Conservation (phyloP, 129 eudicot genomes). For the Flaveria bidentis region DNA sequence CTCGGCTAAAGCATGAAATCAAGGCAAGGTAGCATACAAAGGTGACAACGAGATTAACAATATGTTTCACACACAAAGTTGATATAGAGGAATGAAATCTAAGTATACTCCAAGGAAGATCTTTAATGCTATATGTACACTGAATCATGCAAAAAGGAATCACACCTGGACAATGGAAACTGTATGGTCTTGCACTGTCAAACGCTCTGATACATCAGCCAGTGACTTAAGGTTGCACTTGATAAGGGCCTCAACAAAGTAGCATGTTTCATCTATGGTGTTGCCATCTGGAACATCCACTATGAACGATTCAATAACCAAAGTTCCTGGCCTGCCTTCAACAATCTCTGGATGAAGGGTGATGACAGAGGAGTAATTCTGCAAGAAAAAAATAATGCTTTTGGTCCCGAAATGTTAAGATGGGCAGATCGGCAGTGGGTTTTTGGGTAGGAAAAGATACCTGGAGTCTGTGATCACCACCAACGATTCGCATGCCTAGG, state of each 20-base stretch:
- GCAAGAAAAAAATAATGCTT: constrained; percentile 9
- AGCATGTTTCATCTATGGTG: constrained; percentile 82
- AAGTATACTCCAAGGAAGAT: background rate
- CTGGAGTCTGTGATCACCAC: constrained; percentile 94
- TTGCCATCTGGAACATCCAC: constrained; percentile 93
- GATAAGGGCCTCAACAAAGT: constrained; percentile 86
- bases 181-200: constrained; percentile 71
- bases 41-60: background rate
- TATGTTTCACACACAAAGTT: background rate
- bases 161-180: constrained; percentile 47
- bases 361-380: constrained; percentile 83
- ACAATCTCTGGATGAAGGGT: constrained; percentile 84
- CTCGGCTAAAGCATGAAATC: background rate
- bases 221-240: constrained; percentile 90
- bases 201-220: constrained; percentile 85
- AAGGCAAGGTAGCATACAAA: background rate
- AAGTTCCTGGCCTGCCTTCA: constrained; percentile 82
- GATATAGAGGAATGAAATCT: background rate
- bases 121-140: background rate
- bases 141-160: constrained; percentile 15
- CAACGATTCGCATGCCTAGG: constrained; percentile 76
- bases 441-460: constrained; percentile 34
- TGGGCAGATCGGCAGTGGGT: background rate
- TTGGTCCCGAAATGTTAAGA: background rate
- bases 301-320: constrained; percentile 89